phyloP scores from a whole-genome alignment of 1,284 basidiomycete genomes.

The Marasmius oreades region DNA sequence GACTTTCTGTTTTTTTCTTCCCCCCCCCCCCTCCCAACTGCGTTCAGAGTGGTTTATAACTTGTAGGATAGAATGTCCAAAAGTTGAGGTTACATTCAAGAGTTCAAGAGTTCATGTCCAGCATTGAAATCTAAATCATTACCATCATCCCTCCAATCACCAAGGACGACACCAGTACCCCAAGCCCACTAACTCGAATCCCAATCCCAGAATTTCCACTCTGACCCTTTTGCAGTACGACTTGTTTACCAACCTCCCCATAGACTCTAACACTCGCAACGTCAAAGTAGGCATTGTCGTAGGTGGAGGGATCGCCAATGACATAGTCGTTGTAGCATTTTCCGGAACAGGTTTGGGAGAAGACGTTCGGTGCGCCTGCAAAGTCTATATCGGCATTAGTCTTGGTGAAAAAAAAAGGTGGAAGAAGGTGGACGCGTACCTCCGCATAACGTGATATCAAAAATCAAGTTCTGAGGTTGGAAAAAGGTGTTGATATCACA shows the following conservation, averaged over 20 bases:
- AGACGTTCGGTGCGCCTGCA: constrained; percentile 48
- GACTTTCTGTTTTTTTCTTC: too few species aligned
- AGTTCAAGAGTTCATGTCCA: too few species aligned
- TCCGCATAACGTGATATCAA: constrained; percentile 77
- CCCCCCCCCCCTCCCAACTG: too few species aligned
- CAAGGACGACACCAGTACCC: too few species aligned
- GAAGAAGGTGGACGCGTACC: constrained; percentile 34
- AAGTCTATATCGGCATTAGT: constrained; percentile 27
- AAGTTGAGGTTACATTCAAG: too few species aligned
- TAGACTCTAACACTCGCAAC: constrained; percentile 8
- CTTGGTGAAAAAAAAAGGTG: neutral
- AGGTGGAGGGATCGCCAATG: constrained; percentile 9
- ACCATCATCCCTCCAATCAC: too few species aligned
- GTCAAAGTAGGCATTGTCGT: constrained; percentile 13
- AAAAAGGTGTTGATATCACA: constrained; percentile 66
- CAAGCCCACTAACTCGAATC: neutral
- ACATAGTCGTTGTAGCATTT: constrained; percentile 45
- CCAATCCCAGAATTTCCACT: neutral
- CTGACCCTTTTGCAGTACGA: neutral
- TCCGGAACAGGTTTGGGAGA: constrained; percentile 63
- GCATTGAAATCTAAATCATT: too few species aligned
- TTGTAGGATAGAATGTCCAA: too few species aligned
- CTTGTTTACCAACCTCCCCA: constrained; percentile 4
- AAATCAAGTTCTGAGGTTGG: constrained; percentile 61
- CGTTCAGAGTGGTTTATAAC: too few species aligned